phyloP scores from a whole-genome alignment of 768 basidiomycete genomes.

The Hypholoma fasciculare region DNA sequence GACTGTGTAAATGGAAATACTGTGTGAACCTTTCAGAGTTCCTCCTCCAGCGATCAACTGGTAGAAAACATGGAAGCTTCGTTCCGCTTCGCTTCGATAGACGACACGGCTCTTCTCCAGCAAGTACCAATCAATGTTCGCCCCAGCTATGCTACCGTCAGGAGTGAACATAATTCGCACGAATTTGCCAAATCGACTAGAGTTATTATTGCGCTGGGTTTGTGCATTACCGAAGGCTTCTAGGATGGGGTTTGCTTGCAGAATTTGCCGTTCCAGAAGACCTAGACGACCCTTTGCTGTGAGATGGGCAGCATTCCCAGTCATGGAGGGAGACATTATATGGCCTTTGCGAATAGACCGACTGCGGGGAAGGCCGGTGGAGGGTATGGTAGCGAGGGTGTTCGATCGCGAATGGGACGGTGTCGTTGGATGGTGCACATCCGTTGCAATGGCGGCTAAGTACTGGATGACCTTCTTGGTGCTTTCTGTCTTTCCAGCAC shows the following conservation, averaged over 20 bases:
- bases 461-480: conserved; percentile 99
- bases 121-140: conserved; percentile 98
- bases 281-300: conserved; percentile 78
- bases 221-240: conserved; percentile 99
- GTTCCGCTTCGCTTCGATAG: conserved; percentile 81
- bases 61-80: conserved; percentile 97
- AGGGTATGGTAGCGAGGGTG: conserved; percentile 61
- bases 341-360: conserved; percentile 55
- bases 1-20: not conserved
- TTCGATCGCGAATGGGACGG: conserved; percentile 69
- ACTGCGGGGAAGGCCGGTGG: conserved; percentile 69
- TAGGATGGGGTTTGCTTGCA: conserved; percentile 96
- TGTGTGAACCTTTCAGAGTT: conserved; percentile 61
- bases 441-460: conserved; percentile 93
- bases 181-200: conserved; percentile 98
- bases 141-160: conserved; percentile 93
- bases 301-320: conserved; percentile 40
- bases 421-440: conserved; percentile 56
- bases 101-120: conserved; percentile 97
- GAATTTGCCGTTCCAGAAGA: conserved; percentile 91
- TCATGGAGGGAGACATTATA: conserved; percentile 39
- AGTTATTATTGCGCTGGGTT: conserved; percentile 97
- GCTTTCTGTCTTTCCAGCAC: conserved; percentile 98
- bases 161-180: conserved; percentile 93
- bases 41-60: conserved; percentile 84